Base-by-base conservation (phyloP, 306 rosid species). In the Styphnolobium japonicum region DNA sequence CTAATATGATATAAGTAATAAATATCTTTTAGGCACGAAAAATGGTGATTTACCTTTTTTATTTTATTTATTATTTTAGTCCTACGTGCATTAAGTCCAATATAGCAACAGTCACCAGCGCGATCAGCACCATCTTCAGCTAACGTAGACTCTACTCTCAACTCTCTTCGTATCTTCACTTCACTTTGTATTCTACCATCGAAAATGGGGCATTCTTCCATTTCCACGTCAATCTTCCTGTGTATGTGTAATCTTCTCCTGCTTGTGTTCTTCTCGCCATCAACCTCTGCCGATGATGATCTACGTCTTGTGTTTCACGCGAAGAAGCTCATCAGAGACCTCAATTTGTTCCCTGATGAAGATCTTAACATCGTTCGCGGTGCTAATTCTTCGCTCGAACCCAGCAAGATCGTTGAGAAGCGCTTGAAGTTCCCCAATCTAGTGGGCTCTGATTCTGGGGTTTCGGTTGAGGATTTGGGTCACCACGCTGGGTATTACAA, bases 401-500 rank as follows among this genome's bases (percentile, higher is more conserved):
- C 49, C 1, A 73, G 80, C 79, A 85, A 60, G 71, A 82, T 94
- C 76, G 88, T 90, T 18, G 98, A 94, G 93, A 94, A 85, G 84
- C 88, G 67, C 21, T 72, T 94, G 58, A 79, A 33, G 19, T 85
- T 94, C 68, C 96, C 94, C 14, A 75, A 83, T 80, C 49, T 94
- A 22, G 55, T 62, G 1, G 77, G 29, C 31, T 87, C 85, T 16
- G 92, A 78, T 21, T 88, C 94, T 21, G 89, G 73, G 5, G 80
- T 57, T 67, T 63, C 93, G 6, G 68, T 86, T 64, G 91, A 90
- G 34, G 97, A 94, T 67, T 87, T 94, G 64, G 96, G 97, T 79
- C 98, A 94, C 74, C 85, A 89, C 53, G 97, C 98, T 79, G 97
- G 98, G 0, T 94, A 94, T 86, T 90, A 86, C 78, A 82, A 79